Base-by-base conservation (phyloP, 2,329 filamentous ascomycete genomes). In the Trichoderma atrobrunneum region DNA sequence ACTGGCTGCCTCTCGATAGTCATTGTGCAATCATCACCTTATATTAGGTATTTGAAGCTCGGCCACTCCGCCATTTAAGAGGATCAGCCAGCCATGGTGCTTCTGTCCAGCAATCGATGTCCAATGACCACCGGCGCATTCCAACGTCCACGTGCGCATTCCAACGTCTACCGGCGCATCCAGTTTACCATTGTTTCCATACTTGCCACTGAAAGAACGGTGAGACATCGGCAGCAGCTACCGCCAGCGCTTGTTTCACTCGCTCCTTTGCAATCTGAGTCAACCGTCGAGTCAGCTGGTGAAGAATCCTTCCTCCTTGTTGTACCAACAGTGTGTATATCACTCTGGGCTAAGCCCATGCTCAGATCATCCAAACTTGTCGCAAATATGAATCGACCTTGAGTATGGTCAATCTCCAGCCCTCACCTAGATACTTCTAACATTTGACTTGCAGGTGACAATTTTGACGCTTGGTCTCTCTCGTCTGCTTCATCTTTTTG, bases 141-240 rank as follows among this genome's bases (percentile, higher is more conserved):
- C 34, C 39, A 51, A 30, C 26, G 16, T 28, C 34, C 36, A 24
- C 54, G 21, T 34, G 21, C 11, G 18, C 7, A 7, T 43, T 39
- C 26, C 39, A 54, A 32, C n/a, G 18, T 28, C 36, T 3, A 51
- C 36, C 39, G 26, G 21, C 12, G 18, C 11, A 5, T 48, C 36
- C 16, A 6, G 21, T 21, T 54, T 18, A 28, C 39, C 21, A 51
- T 51, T 43, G 39, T n/a, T 43, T 12, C 14, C 39, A 32, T 28
- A 28, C 16, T 30, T 57, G 11, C 26, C 28, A 21, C 48, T 24
- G 12, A 28, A 21, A 39, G 16, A 24, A n/a, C n/a, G 26, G 36
- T 64, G 30, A 63, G 67, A 62, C 59, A 70, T 63, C 30, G 30
- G 32, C 60, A 57, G 43, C 68, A 34, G 24, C 18, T 71, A 26